Percentiles rank a stretch among this genome's conserved stretches.
These are phyloP conservation scores for Primulina huaijiensis DNA, from an alignment of 257 asterid species.

Conservation along the genomic window DNA sequence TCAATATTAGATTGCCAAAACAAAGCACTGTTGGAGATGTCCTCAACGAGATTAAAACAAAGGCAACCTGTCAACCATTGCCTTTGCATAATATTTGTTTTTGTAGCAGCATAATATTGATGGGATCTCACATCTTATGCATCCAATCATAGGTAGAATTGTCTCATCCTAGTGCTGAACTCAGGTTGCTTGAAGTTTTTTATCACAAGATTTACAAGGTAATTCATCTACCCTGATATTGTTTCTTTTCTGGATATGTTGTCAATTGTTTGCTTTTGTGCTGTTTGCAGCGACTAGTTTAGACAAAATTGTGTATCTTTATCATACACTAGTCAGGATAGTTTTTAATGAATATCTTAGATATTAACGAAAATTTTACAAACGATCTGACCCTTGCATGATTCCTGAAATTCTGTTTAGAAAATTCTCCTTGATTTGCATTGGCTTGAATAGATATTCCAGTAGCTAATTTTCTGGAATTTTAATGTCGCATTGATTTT, in stretches of 20 bases:
- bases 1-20: slow-evolving; percentile 85
- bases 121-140: slow-evolving; percentile 23
- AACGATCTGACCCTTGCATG: slow-evolving; percentile 19
- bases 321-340: neutral
- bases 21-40: slow-evolving; percentile 97
- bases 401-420: slow-evolving; percentile 12
- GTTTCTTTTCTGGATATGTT: slow-evolving; percentile 10
- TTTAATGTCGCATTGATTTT: slow-evolving; percentile 4
- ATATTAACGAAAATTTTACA: neutral
- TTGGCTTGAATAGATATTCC: neutral
- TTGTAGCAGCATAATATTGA: slow-evolving; percentile 18
- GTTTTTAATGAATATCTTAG: slow-evolving; percentile 13
- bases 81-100: neutral
- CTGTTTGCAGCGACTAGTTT: slow-evolving; percentile 12
- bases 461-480: slow-evolving; percentile 9
- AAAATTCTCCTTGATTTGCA: slow-evolving; percentile 10
- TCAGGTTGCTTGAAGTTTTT: slow-evolving; percentile 66
- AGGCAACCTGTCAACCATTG: slow-evolving; percentile 39
- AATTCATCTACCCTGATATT: slow-evolving; percentile 21
- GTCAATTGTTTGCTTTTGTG: neutral
- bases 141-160: slow-evolving; percentile 47
- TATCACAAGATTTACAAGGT: slow-evolving; percentile 70
- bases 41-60: slow-evolving; percentile 86
- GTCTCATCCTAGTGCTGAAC: slow-evolving; percentile 66
- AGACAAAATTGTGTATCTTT: slow-evolving; percentile 11